Base-by-base conservation (phyloP, 2,329 filamentous ascomycete genomes). In the Exophiala mesophila region DNA sequence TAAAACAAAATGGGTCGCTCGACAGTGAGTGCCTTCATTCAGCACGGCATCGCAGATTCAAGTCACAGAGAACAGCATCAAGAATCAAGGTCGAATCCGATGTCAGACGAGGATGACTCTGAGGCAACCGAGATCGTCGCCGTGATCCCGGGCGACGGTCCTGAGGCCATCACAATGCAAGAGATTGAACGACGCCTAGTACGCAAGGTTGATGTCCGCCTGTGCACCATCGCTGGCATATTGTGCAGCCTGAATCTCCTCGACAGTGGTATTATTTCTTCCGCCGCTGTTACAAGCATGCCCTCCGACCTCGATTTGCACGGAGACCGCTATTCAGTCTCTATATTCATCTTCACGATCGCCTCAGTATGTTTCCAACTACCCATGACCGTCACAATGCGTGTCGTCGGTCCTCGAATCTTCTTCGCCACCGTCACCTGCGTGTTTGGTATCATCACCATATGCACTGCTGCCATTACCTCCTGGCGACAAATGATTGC, bases 321-420 rank as follows among this genome's bases (percentile, higher is more conserved):
- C 30, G 81, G 81, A 16, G 77, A 81, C 50, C 71, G 81, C 28
- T 86, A 82, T 53, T 82, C 78, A 1, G 74, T 85, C 3, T 74
- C 79, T 16, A 85, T 87, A 44, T 82, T 85, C 64, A 83, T 85
- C 58, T 85, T 85, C 62, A 85, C 82, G 7, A 72, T 85, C 41
- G 71, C 80, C 4, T 79, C 74, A 54, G 80, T 86, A 29, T 72
- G 73, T 7, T 85, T 83, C 55, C 82, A 85, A 58, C 65, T 85
- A 5, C 82, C 82, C 0, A 79, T 78, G 2, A 85, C 82, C 1
- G 71, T 85, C 32, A 76, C 79, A 1, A 78, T 84, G 19, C 72
- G 82, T 34, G 72, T 76, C 1, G 68, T 83, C 36, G 81, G 82
- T 0, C 83, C 82, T 1, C 70, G 82, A 10, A 57, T 74, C 36